phyloP scores from a whole-genome alignment of 495 filamentous ascomycete species.

The Hyphodiscus hymeniophilus region DNA sequence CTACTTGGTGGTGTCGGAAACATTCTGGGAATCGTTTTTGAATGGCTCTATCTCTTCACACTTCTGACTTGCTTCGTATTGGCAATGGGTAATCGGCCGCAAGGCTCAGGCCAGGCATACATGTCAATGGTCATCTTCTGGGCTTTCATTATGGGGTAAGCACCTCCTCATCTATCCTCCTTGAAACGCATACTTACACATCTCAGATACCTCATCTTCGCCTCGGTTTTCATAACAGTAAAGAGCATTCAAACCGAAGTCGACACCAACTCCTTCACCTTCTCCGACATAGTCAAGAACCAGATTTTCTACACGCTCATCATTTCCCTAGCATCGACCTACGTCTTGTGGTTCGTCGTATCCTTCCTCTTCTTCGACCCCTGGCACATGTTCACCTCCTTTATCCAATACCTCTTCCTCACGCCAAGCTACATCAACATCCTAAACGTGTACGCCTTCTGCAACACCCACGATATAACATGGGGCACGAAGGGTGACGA shows the following conservation, averaged over 20 bases:
- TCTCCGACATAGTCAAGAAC: constrained; percentile 72
- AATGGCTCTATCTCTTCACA: constrained; percentile 91
- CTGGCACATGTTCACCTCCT: constrained; percentile 97
- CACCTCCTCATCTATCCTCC: constrained; percentile 7
- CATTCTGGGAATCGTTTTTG: constrained; percentile 80
- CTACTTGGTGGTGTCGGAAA: constrained; percentile 68
- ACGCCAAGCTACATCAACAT: constrained; percentile 95
- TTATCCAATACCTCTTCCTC: constrained; percentile 93
- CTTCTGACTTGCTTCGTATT: constrained; percentile 93
- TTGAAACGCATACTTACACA: constrained; percentile 6
- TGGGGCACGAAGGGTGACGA: constrained; percentile 97
- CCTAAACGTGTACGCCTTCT: constrained; percentile 96
- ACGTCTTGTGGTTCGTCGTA: constrained; percentile 85
- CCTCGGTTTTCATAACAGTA: constrained; percentile 91
- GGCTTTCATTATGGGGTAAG: constrained; percentile 85
- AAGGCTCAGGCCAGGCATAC: constrained; percentile 86
- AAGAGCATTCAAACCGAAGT: constrained; percentile 68
- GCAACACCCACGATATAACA: constrained; percentile 94
- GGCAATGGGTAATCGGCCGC: constrained; percentile 91
- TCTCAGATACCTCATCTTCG: constrained; percentile 79
- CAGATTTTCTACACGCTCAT: constrained; percentile 88
- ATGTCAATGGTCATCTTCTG: constrained; percentile 97
- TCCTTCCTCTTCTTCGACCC: constrained; percentile 96
- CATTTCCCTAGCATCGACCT: constrained; percentile 84
- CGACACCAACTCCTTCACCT: constrained; percentile 46